These are phyloP conservation scores for Tetraselmis chui DNA, from an alignment of 139 green algal genomes.

Conservation along the genomic window DNA sequence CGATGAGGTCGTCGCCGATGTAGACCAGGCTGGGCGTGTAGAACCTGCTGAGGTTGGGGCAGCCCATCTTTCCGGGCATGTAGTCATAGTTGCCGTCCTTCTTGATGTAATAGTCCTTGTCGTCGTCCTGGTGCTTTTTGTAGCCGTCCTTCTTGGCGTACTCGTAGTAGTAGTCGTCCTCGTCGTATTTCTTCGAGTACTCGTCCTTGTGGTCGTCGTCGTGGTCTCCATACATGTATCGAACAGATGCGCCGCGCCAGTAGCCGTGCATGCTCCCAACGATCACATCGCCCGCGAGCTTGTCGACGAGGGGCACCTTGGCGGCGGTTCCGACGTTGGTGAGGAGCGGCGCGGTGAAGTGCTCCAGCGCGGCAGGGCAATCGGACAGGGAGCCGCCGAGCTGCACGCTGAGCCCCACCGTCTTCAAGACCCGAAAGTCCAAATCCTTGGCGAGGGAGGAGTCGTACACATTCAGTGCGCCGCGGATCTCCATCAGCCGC, in stretches of 20 bases:
- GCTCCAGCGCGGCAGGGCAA: not conserved
- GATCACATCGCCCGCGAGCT: not conserved
- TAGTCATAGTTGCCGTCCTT: too few species aligned
- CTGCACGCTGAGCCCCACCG: not conserved
- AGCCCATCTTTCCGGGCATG: not conserved
- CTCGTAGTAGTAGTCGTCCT: too few species aligned
- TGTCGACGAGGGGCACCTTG: not conserved
- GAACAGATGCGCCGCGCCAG: too few species aligned
- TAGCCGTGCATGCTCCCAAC: too few species aligned
- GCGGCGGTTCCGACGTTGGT: not conserved
- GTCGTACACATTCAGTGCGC: not conserved
- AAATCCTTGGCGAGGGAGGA: not conserved
- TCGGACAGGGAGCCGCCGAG: not conserved
- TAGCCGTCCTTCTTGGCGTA: too few species aligned
- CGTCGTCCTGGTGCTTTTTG: too few species aligned
- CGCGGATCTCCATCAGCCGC: not conserved
- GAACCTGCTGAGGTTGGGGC: not conserved
- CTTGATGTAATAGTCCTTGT: too few species aligned
- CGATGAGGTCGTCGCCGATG: not conserved
- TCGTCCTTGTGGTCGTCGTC: too few species aligned
- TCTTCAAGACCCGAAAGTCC: not conserved
- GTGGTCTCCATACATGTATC: too few species aligned
- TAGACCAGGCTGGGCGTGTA: not conserved
- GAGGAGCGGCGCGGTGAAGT: not conserved
- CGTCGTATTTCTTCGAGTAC: too few species aligned